Base-by-base conservation (phyloP, 1,284 basidiomycete genomes). In the Cystobasidium sp. region DNA sequence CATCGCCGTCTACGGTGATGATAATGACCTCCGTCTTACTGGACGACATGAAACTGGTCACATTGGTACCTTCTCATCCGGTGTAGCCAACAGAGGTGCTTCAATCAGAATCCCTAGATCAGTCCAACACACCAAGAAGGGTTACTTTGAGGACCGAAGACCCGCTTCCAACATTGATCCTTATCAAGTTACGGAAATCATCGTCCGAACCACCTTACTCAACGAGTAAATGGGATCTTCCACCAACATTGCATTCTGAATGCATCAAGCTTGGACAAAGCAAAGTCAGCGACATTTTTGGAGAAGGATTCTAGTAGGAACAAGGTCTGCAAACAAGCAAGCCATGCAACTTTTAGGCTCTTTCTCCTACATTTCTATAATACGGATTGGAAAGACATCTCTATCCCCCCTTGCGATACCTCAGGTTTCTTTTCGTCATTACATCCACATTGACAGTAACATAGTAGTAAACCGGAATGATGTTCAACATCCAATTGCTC, bases 21-120 rank as follows among this genome's bases (percentile, higher is more conserved):
- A 94, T 87, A 97, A 97, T 84, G 94, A 97, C 77, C 86, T 93
- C 79, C 89, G 94, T 82, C 87, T 97, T 80, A 96, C 94, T 55
- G 94, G 95, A 76, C 88, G 89, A 78, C 94, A 97, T 83, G 97
- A 99, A 88, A 99, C 97, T 63, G 95, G 92, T 76, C 93, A 96
- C 85, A 98, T 99, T 82, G 88, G 90, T 80, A 83, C 84, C 75
- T 99, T 99, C 87, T 92, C 90, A 78, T 93, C 92, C 75, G 96
- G 96, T 84, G 92, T 98, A 76, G 96, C 96, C 80, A 93, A 99
- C 87, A 93, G 96, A 84, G 96, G 94, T 82, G 94, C 93, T 66
- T 95, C 91, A n/a, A 92, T 94, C 83, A 90, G 93, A 86, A 77
- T 81, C 75, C 78, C 77, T 59, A 78, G 76, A 63, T 68, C 69